A percentile compares a stretch with the other conserved stretches of the same genome.
Conservation (phyloP, 768 basidiomycete species). For the Tylopilus balloui region DNA sequence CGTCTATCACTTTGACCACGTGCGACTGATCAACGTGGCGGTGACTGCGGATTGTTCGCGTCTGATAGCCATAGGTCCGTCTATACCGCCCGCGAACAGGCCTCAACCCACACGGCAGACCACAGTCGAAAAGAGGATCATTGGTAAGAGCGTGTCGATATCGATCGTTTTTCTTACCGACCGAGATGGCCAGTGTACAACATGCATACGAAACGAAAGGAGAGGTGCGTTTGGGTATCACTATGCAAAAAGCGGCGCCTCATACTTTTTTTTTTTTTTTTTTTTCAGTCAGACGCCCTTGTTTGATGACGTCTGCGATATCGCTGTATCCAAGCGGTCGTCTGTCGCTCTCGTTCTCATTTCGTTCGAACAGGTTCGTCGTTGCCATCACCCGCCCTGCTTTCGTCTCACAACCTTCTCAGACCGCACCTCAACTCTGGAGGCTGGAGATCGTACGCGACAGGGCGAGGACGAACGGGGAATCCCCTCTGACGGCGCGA, state of each 20-base stretch:
- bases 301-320: constrained; percentile 49
- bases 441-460: constrained; percentile 61
- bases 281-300: constrained; percentile 45
- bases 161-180: constrained; percentile 1
- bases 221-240: constrained; percentile 36
- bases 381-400: neutral
- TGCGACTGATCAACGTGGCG: constrained; percentile 47
- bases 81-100: constrained; percentile 37
- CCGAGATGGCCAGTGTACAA: constrained; percentile 39
- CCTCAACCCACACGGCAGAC: constrained; percentile 44
- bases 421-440: constrained; percentile 77
- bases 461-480: constrained; percentile 31
- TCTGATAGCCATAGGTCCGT: constrained; percentile 45
- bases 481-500: constrained; percentile 16
- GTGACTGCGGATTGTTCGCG: constrained; percentile 44
- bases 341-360: constrained; percentile 44
- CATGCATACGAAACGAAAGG: constrained; percentile 40
- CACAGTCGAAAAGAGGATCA: constrained; percentile 48
- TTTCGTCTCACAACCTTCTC: neutral
- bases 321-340: constrained; percentile 41
- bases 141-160: constrained; percentile 34
- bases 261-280: neutral
- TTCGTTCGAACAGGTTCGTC: constrained; percentile 26
- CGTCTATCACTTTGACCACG: constrained; percentile 38
- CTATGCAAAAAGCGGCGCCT: neutral